These are phyloP conservation scores for Gastrolobium bilobum DNA, from an alignment of 306 rosid species.

Conservation along the genomic window DNA sequence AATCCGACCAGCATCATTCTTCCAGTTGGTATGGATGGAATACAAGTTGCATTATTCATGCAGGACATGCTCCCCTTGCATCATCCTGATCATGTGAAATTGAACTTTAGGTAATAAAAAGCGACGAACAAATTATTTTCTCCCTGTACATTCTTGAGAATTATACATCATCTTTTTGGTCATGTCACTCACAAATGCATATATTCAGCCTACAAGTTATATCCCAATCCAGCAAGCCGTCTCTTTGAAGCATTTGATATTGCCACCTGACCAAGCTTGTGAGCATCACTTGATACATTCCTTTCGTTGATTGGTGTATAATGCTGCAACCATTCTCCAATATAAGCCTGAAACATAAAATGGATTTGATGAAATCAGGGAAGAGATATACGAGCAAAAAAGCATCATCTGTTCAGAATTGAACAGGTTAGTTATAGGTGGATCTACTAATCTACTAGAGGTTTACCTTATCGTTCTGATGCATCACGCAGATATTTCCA, in stretches of 20 bases:
- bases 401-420: neutral
- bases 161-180: slow-evolving; percentile 29
- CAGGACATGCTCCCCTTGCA: slow-evolving; percentile 31
- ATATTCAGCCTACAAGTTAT: slow-evolving; percentile 45
- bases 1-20: slow-evolving; percentile 29
- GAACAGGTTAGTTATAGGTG: neutral
- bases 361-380: slow-evolving; percentile 13
- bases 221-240: slow-evolving; percentile 73
- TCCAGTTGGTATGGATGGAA: slow-evolving; percentile 32
- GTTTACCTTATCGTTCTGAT: slow-evolving; percentile 1
- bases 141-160: slow-evolving; percentile 3
- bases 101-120: neutral
- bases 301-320: slow-evolving; percentile 69
- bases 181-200: neutral
- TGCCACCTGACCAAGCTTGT: slow-evolving; percentile 76
- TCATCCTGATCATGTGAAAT: slow-evolving; percentile 25
- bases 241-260: slow-evolving; percentile 85
- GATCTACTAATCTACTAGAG: neutral
- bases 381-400: too few relatives aligned
- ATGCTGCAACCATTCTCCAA: slow-evolving; percentile 85
- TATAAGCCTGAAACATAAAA: slow-evolving; percentile 67
- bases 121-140: neutral
- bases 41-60: slow-evolving; percentile 20
- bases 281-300: slow-evolving; percentile 57
- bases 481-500: slow-evolving; percentile 1